Evolutionary conservation across 306 rosid genomes (phyloP).

Genomic region (Cyclanthera cordifolia): DNA sequence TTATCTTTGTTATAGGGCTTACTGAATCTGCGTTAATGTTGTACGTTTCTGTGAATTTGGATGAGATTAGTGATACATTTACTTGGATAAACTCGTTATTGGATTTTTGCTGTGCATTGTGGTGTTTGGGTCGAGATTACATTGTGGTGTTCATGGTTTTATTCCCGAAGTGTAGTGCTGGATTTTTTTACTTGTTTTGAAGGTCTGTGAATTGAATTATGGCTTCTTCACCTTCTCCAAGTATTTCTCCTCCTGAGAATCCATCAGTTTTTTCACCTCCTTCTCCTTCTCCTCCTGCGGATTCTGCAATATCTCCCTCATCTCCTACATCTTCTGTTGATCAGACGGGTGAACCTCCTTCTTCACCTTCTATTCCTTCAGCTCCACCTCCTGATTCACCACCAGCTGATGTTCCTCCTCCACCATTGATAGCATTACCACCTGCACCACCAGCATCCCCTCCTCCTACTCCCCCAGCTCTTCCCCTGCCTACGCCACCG

Average conservation of each 20-base stretch:
- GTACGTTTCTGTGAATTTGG: background rate
- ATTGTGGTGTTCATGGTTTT: conserved; percentile 10
- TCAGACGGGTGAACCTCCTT: conserved; percentile 36
- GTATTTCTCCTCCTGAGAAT: conserved; percentile 47
- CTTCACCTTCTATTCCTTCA: conserved; percentile 20
- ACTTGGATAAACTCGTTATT: background rate
- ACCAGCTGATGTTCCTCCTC: conserved; percentile 26
- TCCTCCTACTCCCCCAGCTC: conserved; percentile 28
- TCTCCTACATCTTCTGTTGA: conserved; percentile 27
- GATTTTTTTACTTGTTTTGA: conserved; percentile 13
- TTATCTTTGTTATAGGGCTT: background rate
- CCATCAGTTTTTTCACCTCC: conserved; percentile 44
- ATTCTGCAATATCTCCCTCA: conserved; percentile 19
- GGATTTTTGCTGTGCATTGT: background rate
- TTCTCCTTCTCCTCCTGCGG: conserved; percentile 20
- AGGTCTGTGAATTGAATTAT: conserved; percentile 20
- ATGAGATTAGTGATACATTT: conserved; percentile 6
- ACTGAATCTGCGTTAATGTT: background rate
- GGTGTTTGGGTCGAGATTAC: background rate
- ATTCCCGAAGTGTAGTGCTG: conserved; percentile 27
- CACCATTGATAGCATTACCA: conserved; percentile 27
- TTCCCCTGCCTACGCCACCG: conserved; percentile 34
- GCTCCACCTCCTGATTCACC: conserved; percentile 32
- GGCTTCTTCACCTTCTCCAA: conserved; percentile 71
- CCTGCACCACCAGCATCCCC: conserved; percentile 34